These are phyloP conservation scores for Batkoa obscura DNA, from an alignment of 371 early-diverging fungal species.

Conservation along the genomic window DNA sequence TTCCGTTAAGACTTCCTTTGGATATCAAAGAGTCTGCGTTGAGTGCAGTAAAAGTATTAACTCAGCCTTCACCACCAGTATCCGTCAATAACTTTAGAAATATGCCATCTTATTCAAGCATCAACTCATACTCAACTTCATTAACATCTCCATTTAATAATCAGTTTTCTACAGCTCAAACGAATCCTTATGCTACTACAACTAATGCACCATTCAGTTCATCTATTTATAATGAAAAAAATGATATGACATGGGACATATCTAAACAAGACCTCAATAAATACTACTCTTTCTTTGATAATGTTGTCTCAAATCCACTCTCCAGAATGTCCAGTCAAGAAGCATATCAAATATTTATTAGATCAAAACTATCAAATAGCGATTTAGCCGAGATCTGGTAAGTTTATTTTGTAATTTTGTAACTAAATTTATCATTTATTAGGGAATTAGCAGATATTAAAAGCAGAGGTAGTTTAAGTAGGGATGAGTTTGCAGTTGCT, in stretches of 20 bases:
- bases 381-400: slow-evolving; percentile 50
- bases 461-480: slow-evolving; percentile 66
- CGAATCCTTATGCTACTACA: no score
- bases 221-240: neutral
- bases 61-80: neutral
- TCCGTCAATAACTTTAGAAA: neutral
- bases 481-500: slow-evolving; percentile 84
- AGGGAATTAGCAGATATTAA: slow-evolving; percentile 61
- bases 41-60: neutral
- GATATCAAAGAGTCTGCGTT: neutral
- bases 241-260: neutral
- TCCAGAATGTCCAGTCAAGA: slow-evolving; percentile 12
- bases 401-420: neutral
- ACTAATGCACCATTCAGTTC: neutral
- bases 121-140: no score
- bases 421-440: neutral
- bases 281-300: slow-evolving; percentile 1
- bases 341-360: slow-evolving; percentile 50
- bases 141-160: no score
- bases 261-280: neutral
- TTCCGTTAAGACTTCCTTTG: slow-evolving; percentile 36
- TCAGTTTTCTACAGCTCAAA: no score
- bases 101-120: no score
- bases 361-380: slow-evolving; percentile 42
- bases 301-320: neutral